Base-by-base conservation (phyloP, 2,329 filamentous ascomycete genomes). In the Colletotrichum neosansevieriae region DNA sequence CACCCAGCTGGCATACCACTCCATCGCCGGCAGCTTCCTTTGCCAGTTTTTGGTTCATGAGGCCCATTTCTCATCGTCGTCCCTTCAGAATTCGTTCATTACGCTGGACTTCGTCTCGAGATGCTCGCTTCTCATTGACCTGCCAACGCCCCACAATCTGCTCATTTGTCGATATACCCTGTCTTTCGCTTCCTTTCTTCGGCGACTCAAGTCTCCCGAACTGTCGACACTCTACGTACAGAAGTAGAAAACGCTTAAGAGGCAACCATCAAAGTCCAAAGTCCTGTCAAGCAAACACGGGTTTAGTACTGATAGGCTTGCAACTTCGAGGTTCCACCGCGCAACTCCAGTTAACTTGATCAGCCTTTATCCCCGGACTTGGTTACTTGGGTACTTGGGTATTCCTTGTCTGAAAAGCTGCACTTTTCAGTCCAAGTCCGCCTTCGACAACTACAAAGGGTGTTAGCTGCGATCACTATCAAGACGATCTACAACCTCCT, bases 1-100 rank as follows among this genome's bases (percentile, higher is more conserved):
- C 61, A 70, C 59, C 60, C 61, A 49, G 66, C 64, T 58, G 58
- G 58, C 49, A 58, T 47, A 65, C 62, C 69, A 59, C 56, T 56
- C 40, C 66, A 54, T 59, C 54, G 60, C 49, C 63, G 38, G 29
- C 56, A 60, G 64, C 36, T 42, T 58, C 56, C 24, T 59, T 45
- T 38, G 29, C 44, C 47, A 42, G 47, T 58, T 58, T 68, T 19
- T 38, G 58, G 61, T 32, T 17, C 38, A 11, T 34, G 32, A 15
- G 50, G 29, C 32, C 13, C 36, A 29, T 6, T 38, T 49, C 21
- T 24, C 19, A 7, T 19, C 21, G 17, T 34, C 13, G 32, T 29
- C 21, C 21, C 17, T 19, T 29, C 40, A 40, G 13, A 58, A 13
- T 40, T 34, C 45, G 32, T 32, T 36, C 47, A 15, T 66, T 44